phyloP scores from a whole-genome alignment of 2,329 filamentous ascomycete species.

The Claviceps paspali region DNA sequence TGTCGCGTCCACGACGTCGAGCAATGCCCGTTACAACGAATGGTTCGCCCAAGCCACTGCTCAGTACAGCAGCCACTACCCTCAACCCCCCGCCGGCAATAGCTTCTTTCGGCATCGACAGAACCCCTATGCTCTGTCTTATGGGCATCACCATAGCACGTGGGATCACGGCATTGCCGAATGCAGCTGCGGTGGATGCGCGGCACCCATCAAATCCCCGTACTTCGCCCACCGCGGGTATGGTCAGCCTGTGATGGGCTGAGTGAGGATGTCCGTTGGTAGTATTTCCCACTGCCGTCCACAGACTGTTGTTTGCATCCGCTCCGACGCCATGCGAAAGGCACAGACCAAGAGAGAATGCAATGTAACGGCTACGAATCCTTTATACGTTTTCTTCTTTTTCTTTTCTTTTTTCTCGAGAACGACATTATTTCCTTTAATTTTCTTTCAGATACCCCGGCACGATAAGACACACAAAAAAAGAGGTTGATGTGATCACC shows the following conservation, averaged over 20 bases:
- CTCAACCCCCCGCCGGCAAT: constrained; percentile 25
- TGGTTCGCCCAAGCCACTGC: constrained; percentile 35
- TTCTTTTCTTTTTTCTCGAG: constrained; percentile 11
- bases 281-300: background rate
- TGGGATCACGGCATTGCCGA: constrained; percentile 38
- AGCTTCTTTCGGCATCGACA: constrained; percentile 27
- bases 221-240: constrained; percentile 36
- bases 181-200: constrained; percentile 33
- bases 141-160: constrained; percentile 28
- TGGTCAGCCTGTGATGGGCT: constrained; percentile 41
- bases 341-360: constrained; percentile 3
- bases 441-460: constrained; percentile 23
- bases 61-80: constrained; percentile 29
- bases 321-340: too few species aligned
- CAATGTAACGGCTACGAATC: constrained; percentile 20
- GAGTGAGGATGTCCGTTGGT: constrained; percentile 7
- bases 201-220: constrained; percentile 27
- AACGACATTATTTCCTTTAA: constrained; percentile 19
- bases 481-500: constrained; percentile 10
- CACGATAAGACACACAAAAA: constrained; percentile 20
- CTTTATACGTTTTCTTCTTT: constrained; percentile 15
- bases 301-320: too few species aligned
- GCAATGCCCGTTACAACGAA: constrained; percentile 40
- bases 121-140: constrained; percentile 26
- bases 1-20: constrained; percentile 36